Evolutionary conservation across 495 filamentous ascomycete species (phyloP).

Genomic region (Aspergillus ostianus): DNA sequence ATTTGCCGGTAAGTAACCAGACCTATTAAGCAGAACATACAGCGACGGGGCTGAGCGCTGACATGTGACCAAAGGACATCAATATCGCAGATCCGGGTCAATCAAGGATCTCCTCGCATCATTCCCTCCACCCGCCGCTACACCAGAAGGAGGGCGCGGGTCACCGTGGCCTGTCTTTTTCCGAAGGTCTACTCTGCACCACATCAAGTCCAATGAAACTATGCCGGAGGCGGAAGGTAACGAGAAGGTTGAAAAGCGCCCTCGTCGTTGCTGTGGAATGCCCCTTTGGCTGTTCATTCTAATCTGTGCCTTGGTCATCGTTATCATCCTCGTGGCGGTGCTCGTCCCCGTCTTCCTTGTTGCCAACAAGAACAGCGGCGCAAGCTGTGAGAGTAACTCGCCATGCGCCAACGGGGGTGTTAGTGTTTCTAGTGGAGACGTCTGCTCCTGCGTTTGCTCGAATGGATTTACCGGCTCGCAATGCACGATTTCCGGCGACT

Average conservation of each 20-base stretch:
- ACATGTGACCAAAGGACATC: slow-evolving; percentile 16
- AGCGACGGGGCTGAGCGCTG: neutral
- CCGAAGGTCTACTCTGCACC: slow-evolving; percentile 34
- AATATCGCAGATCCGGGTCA: slow-evolving; percentile 54
- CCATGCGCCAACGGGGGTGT: slow-evolving; percentile 81
- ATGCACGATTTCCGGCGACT: slow-evolving; percentile 60
- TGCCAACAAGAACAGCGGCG: slow-evolving; percentile 47
- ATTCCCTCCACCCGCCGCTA: slow-evolving; percentile 78
- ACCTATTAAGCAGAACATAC: neutral
- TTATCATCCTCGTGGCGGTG: slow-evolving; percentile 81
- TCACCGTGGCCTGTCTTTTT: slow-evolving; percentile 45
- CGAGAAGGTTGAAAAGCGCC: slow-evolving; percentile 16
- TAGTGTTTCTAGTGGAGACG: slow-evolving; percentile 59
- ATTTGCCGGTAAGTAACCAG: slow-evolving; percentile 25
- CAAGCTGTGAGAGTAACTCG: slow-evolving; percentile 50
- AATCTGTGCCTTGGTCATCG: slow-evolving; percentile 62
- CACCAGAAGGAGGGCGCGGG: slow-evolving; percentile 45
- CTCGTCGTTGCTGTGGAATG: slow-evolving; percentile 71
- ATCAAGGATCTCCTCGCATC: slow-evolving; percentile 89
- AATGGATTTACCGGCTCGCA: slow-evolving; percentile 80
- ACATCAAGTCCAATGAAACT: slow-evolving; percentile 31
- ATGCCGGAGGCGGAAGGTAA: slow-evolving; percentile 16
- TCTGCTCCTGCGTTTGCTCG: slow-evolving; percentile 82
- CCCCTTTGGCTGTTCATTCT: slow-evolving; percentile 76
- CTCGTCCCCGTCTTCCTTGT: slow-evolving; percentile 84